phyloP scores from a whole-genome alignment of 345 rosid genomes.

The Gossypium rotundifolium region DNA sequence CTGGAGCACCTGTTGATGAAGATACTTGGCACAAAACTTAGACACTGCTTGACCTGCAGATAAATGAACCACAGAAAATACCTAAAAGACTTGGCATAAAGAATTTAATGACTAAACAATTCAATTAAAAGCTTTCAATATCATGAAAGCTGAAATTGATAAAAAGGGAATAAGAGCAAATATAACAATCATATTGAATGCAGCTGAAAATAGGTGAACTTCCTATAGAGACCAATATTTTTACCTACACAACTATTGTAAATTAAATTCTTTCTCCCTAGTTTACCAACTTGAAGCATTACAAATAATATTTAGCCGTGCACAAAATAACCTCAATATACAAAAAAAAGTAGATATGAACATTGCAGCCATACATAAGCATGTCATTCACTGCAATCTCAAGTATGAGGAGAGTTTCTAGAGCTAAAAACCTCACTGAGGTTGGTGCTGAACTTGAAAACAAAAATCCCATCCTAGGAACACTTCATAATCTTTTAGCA shows the following conservation, averaged over 20 bases:
- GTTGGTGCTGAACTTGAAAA: not conserved
- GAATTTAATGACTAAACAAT: not conserved
- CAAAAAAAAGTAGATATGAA: not conserved
- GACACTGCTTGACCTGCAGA: not conserved
- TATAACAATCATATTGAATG: not conserved
- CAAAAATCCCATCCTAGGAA: not conserved
- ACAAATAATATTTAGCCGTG: not conserved
- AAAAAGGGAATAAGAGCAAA: not conserved
- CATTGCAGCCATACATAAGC: not conserved
- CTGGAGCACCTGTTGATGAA: not conserved
- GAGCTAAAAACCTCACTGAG: not conserved
- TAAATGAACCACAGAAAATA: not conserved
- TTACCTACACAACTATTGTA: not conserved
- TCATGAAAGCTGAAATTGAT: not conserved
- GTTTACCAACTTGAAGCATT: not conserved
- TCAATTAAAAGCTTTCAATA: not conserved
- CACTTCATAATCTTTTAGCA: not conserved
- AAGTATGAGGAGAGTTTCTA: not conserved
- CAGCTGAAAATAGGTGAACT: not conserved
- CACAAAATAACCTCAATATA: not conserved
- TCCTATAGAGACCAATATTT: not conserved
- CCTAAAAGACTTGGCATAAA: not conserved
- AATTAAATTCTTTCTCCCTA: not conserved
- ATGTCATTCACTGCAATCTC: not conserved
- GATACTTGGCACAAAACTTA: not conserved